Evolutionary conservation across 441 rosid genomes (phyloP).

Genomic region (Isatis lusitanica): DNA sequence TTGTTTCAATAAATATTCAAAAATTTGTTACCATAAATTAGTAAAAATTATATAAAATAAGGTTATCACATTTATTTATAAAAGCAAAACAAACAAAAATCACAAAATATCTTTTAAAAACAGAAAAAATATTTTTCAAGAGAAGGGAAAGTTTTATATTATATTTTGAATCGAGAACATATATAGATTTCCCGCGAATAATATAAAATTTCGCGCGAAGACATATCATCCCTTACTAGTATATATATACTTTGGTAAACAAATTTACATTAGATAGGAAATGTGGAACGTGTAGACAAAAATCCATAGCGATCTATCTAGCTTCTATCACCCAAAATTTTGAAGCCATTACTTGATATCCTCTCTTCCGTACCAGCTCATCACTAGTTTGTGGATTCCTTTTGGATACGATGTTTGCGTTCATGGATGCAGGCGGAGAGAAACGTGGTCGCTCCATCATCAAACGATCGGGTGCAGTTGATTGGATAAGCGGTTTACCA

Average conservation of each 20-base stretch:
- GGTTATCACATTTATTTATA: background rate
- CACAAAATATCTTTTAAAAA: background rate
- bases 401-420: background rate
- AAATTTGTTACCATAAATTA: too few relatives aligned
- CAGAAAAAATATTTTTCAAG: background rate
- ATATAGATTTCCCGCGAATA: background rate
- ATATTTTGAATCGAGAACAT: background rate
- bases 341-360: background rate
- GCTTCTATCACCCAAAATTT: background rate
- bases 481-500: constrained; percentile 13
- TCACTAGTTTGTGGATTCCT: background rate
- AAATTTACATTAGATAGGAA: background rate
- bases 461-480: background rate
- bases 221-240: background rate
- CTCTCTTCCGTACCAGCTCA: background rate
- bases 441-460: background rate
- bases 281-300: background rate
- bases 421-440: constrained; percentile 1
- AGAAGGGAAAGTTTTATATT: background rate
- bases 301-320: background rate
- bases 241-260: background rate
- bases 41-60: too few relatives aligned
- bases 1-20: too few relatives aligned
- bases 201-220: background rate
- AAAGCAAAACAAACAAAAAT: background rate